These are phyloP conservation scores for Gracilariopsis chorda DNA, from an alignment of 23 red algal genomes.

Conservation along the genomic window DNA sequence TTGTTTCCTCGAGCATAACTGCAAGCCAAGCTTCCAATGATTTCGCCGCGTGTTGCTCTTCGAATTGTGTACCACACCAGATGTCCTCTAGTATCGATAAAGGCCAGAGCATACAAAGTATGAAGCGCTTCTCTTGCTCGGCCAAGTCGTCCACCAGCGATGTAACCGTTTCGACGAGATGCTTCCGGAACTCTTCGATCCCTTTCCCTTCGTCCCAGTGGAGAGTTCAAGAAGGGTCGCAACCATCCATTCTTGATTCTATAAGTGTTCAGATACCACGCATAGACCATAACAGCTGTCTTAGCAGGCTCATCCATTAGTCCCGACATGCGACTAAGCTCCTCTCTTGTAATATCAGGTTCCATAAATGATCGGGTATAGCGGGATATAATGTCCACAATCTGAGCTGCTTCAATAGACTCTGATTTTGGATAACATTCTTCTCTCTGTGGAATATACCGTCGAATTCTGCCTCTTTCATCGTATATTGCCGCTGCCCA, in stretches of 20 bases:
- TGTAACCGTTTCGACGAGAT: neutral
- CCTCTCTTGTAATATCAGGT: neutral
- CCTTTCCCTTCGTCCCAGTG: conserved; percentile 40
- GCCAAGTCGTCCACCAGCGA: conserved; percentile 14
- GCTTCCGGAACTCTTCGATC: neutral
- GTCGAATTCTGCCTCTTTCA: neutral
- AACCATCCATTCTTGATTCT: conserved; percentile 55
- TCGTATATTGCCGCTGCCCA: conserved; percentile 28
- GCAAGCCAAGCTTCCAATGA: conserved; percentile 42
- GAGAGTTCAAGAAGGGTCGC: conserved; percentile 11
- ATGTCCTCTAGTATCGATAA: conserved; percentile 35
- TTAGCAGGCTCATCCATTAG: conserved; percentile 69
- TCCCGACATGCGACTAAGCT: conserved; percentile 27
- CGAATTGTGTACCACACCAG: conserved; percentile 59
- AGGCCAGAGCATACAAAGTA: conserved; percentile 35
- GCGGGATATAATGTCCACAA: conserved; percentile 23
- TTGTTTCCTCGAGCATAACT: conserved; percentile 49
- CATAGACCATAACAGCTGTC: conserved; percentile 53
- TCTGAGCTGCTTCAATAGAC: neutral
- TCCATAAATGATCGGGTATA: conserved; percentile 32
- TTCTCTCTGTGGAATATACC: neutral
- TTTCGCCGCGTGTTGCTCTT: conserved; percentile 15
- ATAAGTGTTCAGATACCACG: conserved; percentile 39
- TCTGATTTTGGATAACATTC: neutral
- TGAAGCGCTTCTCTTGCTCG: conserved; percentile 24